These are phyloP conservation scores for Neofusicoccum laricinum DNA, from an alignment of 2,329 filamentous ascomycete species.

Conservation along the genomic window DNA sequence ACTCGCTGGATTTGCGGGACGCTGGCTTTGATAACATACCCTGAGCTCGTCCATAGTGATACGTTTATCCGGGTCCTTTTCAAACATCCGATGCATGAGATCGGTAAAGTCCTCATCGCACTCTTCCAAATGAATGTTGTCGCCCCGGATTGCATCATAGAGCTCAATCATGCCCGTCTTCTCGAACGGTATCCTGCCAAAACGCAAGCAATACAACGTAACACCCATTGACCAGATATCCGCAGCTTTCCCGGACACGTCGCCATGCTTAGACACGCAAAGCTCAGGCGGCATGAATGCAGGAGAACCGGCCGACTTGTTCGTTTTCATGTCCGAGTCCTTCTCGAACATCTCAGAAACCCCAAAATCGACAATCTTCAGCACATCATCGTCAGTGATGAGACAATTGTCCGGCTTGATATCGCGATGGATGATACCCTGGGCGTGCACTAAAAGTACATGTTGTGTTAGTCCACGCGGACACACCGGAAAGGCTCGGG, in stretches of 20 bases:
- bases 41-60: slow-evolving; percentile 81
- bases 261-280: slow-evolving; percentile 79
- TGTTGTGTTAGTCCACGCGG: not conserved
- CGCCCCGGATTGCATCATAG: slow-evolving; percentile 80
- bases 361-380: slow-evolving; percentile 98
- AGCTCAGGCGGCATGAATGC: slow-evolving; percentile 93
- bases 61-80: slow-evolving; percentile 80
- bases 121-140: slow-evolving; percentile 60
- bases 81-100: slow-evolving; percentile 69
- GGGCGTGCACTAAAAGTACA: slow-evolving; percentile 68
- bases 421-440: slow-evolving; percentile 92
- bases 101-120: slow-evolving; percentile 69
- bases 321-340: slow-evolving; percentile 78
- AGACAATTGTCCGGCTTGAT: slow-evolving; percentile 98
- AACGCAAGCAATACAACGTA: slow-evolving; percentile 87
- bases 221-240: slow-evolving; percentile 99
- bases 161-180: slow-evolving; percentile 76
- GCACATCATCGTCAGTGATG: slow-evolving; percentile 83
- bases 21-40: slow-evolving; percentile 50
- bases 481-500: too few relatives aligned
- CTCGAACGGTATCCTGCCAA: slow-evolving; percentile 85
- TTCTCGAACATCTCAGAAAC: slow-evolving; percentile 99
- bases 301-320: slow-evolving; percentile 90
- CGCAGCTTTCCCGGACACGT: slow-evolving; percentile 82
- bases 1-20: not conserved